Evolutionary conservation across 352 stramenopile species (phyloP).

Genomic region (Phytophthora fragariae): DNA sequence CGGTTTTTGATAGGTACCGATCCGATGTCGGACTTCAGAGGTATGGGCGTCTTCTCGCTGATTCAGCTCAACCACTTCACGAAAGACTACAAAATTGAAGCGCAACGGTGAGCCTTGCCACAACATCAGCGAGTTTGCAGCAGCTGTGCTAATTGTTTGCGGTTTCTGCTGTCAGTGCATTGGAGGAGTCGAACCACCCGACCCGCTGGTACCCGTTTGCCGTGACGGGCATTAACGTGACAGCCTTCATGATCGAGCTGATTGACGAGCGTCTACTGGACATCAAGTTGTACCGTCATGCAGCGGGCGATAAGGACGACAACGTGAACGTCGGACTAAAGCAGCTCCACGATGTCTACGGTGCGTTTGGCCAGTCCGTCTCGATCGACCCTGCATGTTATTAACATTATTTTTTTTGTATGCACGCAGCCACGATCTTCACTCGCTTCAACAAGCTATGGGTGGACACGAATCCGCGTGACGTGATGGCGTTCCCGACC

Average conservation of each 20-base stretch:
- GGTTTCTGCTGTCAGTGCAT: conserved; percentile 44
- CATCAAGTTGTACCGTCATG: conserved; percentile 68
- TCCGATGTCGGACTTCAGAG: conserved; percentile 87
- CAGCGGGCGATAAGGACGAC: conserved; percentile 31
- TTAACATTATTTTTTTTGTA: neutral
- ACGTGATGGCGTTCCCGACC: conserved; percentile 87
- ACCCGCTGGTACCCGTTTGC: conserved; percentile 89
- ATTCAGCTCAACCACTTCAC: conserved; percentile 83
- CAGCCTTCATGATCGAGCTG: conserved; percentile 79
- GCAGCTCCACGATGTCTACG: conserved; percentile 81
- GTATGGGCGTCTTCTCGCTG: conserved; percentile 85
- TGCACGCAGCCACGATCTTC: conserved; percentile 66
- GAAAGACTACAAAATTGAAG: conserved; percentile 77
- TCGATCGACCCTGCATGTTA: neutral
- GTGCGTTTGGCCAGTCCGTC: conserved; percentile 39
- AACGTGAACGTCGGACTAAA: conserved; percentile 48
- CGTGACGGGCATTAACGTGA: conserved; percentile 90
- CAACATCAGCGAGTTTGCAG: neutral
- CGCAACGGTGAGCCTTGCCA: conserved; percentile 51
- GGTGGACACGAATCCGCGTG: conserved; percentile 81
- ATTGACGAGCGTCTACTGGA: conserved; percentile 82
- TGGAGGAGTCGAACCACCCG: conserved; percentile 86
- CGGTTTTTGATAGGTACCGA: conserved; percentile 72
- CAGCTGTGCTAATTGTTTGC: neutral
- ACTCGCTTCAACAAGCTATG: conserved; percentile 87